Evolutionary conservation across 306 rosid genomes (phyloP).

Genomic region (Cucumis melo): DNA sequence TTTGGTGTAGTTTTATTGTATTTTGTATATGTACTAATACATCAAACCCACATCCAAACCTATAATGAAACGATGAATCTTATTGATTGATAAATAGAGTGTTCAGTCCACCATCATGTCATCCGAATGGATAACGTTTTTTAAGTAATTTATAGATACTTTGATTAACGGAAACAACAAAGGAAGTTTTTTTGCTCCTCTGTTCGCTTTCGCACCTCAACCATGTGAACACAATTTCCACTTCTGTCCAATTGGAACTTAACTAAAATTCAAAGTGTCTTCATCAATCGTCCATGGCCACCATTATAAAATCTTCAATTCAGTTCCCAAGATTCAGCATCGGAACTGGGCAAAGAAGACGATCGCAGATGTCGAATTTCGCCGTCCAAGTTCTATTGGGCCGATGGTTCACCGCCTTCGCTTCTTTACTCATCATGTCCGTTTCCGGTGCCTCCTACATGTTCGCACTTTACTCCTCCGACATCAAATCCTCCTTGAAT

Average conservation of each 20-base stretch:
- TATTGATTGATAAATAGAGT: too few species aligned
- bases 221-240: neutral
- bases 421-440: neutral
- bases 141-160: too few species aligned
- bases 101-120: too few species aligned
- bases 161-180: too few species aligned
- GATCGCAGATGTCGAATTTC: neutral
- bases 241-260: neutral
- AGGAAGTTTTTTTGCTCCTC: neutral
- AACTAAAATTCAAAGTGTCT: neutral
- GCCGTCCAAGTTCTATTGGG: neutral
- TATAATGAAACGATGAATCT: too few species aligned
- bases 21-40: too few species aligned
- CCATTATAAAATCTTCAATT: neutral
- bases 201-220: neutral
- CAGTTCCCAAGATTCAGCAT: neutral
- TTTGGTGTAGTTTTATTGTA: too few species aligned
- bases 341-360: neutral
- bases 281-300: neutral
- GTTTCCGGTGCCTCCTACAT: neutral
- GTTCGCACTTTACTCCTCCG: slow-evolving; percentile 11
- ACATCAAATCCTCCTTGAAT: neutral
- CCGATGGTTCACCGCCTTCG: slow-evolving; percentile 6
- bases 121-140: too few species aligned
- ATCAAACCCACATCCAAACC: too few species aligned